Percentiles rank a stretch among this genome's conserved stretches.
phyloP scores from a whole-genome alignment of 1,284 basidiomycete genomes.

The Cystobasidium pallidum region DNA sequence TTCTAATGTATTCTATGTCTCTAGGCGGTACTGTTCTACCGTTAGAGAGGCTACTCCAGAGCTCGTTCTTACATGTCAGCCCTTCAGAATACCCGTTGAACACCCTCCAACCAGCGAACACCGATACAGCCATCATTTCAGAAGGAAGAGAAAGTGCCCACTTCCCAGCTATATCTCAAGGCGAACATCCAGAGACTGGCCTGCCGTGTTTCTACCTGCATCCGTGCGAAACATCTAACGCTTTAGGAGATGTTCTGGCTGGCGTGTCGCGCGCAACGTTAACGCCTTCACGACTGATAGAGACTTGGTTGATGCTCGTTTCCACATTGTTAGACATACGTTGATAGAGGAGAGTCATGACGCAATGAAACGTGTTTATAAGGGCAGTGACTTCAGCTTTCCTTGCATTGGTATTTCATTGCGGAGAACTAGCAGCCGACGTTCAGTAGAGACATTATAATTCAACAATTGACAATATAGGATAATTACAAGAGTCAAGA shows the following conservation, averaged over 20 bases:
- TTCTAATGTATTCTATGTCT: constrained; percentile 13
- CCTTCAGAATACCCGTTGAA: constrained; percentile 60
- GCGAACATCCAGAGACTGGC: constrained; percentile 74
- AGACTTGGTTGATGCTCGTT: constrained; percentile 74
- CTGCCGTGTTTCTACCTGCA: constrained; percentile 78
- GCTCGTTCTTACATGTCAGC: constrained; percentile 63
- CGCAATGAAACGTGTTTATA: too few species aligned
- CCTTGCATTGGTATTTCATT: too few species aligned
- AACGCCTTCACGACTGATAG: constrained; percentile 63
- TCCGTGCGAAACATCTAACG: constrained; percentile 71
- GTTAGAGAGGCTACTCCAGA: constrained; percentile 63
- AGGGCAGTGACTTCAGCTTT: too few species aligned
- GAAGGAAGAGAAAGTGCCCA: constrained; percentile 55
- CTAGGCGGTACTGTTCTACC: constrained; percentile 68
- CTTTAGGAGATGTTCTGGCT: constrained; percentile 65
- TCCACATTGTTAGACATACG: constrained; percentile 62
- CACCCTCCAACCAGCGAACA: constrained; percentile 62
- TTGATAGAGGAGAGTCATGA: background rate
- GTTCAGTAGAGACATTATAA: too few species aligned
- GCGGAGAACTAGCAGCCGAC: too few species aligned
- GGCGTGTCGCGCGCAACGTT: constrained; percentile 54
- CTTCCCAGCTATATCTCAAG: constrained; percentile 76
- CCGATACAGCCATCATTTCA: constrained; percentile 59
- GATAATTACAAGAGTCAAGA: too few species aligned
- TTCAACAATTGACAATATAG: too few species aligned